Evolutionary conservation across 352 stramenopile species (phyloP).

Genomic region (Detonula confervacea): DNA sequence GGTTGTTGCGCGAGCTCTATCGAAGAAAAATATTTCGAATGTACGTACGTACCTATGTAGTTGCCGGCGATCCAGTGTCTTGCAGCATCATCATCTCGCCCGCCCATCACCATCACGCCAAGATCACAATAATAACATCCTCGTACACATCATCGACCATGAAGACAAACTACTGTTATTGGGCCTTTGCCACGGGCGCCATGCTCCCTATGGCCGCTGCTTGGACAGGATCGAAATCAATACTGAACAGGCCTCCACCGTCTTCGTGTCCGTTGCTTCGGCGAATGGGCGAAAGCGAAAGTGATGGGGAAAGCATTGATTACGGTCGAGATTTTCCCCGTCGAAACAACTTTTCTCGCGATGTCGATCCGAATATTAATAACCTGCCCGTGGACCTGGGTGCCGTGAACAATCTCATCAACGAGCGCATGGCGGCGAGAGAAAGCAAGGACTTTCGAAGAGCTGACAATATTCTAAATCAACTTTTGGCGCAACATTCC

Average conservation of each 20-base stretch:
- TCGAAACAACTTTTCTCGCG: neutral
- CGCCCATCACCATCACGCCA: too few species aligned
- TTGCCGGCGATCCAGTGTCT: too few species aligned
- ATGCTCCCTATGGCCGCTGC: neutral
- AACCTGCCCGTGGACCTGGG: neutral
- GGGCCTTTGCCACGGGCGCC: neutral
- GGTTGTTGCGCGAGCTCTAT: too few species aligned
- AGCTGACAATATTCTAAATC: conserved; percentile 61
- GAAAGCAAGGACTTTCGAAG: conserved; percentile 49
- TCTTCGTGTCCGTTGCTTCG: neutral
- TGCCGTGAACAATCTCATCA: conserved; percentile 23
- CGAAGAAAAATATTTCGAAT: too few species aligned
- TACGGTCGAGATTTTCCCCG: neutral
- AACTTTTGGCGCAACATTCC: conserved; percentile 35
- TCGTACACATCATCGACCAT: neutral
- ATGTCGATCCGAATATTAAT: neutral
- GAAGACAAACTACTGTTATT: neutral
- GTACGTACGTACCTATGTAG: too few species aligned
- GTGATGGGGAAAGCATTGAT: neutral
- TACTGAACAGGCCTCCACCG: neutral
- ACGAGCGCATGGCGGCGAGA: conserved; percentile 51
- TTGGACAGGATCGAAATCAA: neutral
- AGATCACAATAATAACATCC: too few species aligned
- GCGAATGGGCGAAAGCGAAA: neutral
- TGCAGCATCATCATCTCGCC: too few species aligned